Evolutionary conservation across 2,329 filamentous ascomycete genomes (phyloP).

Genomic region (Verticillium klebahnii): DNA sequence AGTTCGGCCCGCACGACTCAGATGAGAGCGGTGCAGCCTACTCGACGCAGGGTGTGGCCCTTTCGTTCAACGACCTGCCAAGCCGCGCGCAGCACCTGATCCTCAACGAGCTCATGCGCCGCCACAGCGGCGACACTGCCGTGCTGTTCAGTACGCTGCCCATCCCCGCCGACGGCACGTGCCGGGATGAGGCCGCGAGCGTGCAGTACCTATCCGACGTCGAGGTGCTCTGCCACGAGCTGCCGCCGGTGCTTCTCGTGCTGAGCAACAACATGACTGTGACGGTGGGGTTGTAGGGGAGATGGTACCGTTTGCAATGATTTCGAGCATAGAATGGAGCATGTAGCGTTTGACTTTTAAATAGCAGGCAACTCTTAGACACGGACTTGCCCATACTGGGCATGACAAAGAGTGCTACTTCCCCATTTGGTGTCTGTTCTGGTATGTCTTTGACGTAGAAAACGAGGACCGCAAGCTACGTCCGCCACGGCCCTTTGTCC

Average conservation of each 20-base stretch:
- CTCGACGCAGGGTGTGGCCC: conserved; percentile 58
- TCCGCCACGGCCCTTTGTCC: neutral
- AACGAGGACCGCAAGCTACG: neutral
- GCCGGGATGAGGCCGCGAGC: conserved; percentile 63
- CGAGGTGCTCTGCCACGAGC: conserved; percentile 70
- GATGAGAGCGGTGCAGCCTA: conserved; percentile 36
- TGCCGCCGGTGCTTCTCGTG: conserved; percentile 74
- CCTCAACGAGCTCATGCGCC: conserved; percentile 75
- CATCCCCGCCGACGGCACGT: conserved; percentile 73
- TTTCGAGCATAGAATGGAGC: neutral
- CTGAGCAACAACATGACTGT: conserved; percentile 90
- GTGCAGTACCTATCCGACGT: conserved; percentile 72
- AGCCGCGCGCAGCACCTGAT: conserved; percentile 82
- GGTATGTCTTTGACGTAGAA: neutral
- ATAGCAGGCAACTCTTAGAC: neutral
- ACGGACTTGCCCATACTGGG: neutral
- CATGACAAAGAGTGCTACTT: neutral
- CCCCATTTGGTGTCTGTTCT: neutral
- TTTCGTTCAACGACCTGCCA: conserved; percentile 84
- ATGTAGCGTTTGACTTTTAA: neutral
- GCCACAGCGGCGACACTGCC: conserved; percentile 64
- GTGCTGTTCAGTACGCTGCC: conserved; percentile 82
- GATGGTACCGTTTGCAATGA: neutral
- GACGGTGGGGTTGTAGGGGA: conserved; percentile 61
- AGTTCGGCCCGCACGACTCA: conserved; percentile 14